phyloP scores from a whole-genome alignment of 257 asterid species.

The Apocynum venetum region DNA sequence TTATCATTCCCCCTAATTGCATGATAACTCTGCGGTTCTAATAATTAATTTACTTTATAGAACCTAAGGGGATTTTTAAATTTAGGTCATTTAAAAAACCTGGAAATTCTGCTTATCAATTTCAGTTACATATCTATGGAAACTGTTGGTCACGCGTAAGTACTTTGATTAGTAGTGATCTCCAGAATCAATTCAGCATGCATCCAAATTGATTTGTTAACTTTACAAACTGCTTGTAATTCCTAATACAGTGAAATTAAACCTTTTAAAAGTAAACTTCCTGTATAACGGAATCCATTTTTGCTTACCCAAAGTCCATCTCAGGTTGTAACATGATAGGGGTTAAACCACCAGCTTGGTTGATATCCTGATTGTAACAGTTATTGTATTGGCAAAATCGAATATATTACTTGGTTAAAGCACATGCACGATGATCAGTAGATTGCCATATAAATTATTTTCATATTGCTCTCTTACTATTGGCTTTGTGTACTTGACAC shows the following conservation, averaged over 20 bases:
- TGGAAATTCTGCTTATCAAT: neutral
- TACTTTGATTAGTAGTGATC: no score
- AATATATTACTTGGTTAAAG: neutral
- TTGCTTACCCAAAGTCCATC: neutral
- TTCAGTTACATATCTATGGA: neutral
- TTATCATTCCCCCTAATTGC: neutral
- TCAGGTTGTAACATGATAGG: neutral
- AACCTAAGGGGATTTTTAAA: neutral
- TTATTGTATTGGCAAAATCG: neutral
- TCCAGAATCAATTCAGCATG: neutral
- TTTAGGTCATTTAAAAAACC: neutral
- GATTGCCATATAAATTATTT: neutral
- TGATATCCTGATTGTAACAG: neutral
- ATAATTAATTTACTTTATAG: neutral
- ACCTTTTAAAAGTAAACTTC: neutral
- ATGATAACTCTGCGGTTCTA: neutral
- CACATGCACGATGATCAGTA: neutral
- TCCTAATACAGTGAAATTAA: neutral
- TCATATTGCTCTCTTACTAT: neutral
- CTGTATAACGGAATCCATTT: neutral
- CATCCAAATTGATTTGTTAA: neutral
- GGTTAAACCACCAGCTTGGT: neutral
- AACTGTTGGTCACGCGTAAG: neutral
- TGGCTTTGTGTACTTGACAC: constrained; percentile 12
- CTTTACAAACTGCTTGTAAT: neutral